Evolutionary conservation across 495 filamentous ascomycete species (phyloP).

Genomic region (Aspergillus avenaceus): DNA sequence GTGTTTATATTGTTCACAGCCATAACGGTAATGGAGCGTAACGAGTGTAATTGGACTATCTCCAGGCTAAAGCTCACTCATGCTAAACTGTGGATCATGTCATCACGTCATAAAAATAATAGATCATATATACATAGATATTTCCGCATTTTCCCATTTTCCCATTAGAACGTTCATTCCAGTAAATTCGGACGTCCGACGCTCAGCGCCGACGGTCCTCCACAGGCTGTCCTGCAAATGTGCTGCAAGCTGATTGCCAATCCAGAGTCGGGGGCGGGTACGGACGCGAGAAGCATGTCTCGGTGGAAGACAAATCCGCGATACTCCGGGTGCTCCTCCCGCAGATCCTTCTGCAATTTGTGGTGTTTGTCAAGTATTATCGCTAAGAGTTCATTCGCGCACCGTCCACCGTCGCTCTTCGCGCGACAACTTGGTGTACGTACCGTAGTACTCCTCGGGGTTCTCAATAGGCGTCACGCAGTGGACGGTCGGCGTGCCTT

Average conservation of each 20-base stretch:
- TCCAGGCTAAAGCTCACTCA: conserved; percentile 6
- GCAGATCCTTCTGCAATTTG: neutral
- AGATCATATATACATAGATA: conserved; percentile 19
- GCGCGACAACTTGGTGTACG: conserved; percentile 44
- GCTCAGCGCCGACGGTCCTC: conserved; percentile 1
- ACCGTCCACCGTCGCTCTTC: conserved; percentile 49
- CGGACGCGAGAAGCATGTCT: neutral
- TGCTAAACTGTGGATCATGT: conserved; percentile 15
- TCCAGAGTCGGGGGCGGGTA: conserved; percentile 3
- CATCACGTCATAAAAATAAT: conserved; percentile 37
- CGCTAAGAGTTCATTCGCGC: conserved; percentile 22
- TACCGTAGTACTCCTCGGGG: conserved; percentile 51
- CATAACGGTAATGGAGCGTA: neutral
- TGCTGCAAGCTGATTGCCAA: conserved; percentile 3
- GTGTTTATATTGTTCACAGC: too few relatives aligned
- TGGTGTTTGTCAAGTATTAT: conserved; percentile 3
- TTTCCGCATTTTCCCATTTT: conserved; percentile 5
- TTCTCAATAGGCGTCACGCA: conserved; percentile 51
- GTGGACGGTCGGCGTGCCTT: conserved; percentile 44
- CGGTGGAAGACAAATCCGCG: neutral
- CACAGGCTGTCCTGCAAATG: neutral
- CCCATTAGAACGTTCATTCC: conserved; percentile 2
- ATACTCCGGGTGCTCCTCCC: neutral
- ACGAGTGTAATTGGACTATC: conserved; percentile 10
- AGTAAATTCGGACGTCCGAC: conserved; percentile 4